phyloP scores from a whole-genome alignment of 2,329 filamentous ascomycete species.

The Ophiosphaerella narmari region DNA sequence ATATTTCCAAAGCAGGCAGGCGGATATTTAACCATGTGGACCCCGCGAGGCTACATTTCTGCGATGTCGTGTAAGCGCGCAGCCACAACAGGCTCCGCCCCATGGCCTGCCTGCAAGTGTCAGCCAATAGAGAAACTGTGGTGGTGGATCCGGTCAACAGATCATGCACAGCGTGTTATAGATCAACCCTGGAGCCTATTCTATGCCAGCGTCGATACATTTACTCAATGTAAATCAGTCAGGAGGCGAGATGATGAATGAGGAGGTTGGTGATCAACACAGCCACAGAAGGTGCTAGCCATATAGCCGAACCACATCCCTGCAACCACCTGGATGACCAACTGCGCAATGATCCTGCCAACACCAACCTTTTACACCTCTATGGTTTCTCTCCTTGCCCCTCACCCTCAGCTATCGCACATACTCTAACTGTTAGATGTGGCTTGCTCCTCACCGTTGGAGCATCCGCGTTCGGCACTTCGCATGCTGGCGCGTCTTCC shows the following conservation, averaged over 20 bases:
- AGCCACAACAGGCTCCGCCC: conserved; percentile 35
- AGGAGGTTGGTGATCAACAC: conserved; percentile 1
- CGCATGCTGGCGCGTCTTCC: too few relatives aligned
- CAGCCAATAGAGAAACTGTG: conserved; percentile 14
- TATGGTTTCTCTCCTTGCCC: too few relatives aligned
- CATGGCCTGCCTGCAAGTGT: conserved; percentile 18
- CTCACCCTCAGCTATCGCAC: too few relatives aligned
- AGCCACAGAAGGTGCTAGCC: not conserved
- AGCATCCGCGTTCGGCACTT: too few relatives aligned
- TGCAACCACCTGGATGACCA: too few relatives aligned
- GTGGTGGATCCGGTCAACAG: conserved; percentile 14
- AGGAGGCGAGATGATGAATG: conserved; percentile 3
- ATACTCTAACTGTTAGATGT: too few relatives aligned
- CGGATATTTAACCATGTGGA: conserved; percentile 19
- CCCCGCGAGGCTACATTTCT: conserved; percentile 19
- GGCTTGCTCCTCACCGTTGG: too few relatives aligned
- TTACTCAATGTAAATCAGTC: too few relatives aligned
- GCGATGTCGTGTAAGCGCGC: conserved; percentile 14
- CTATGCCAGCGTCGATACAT: not conserved
- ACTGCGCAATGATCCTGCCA: too few relatives aligned
- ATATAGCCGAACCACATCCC: too few relatives aligned
- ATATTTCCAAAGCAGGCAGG: conserved; percentile 7
- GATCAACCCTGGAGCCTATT: conserved; percentile 1
- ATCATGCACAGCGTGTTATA: not conserved
- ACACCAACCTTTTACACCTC: too few relatives aligned